These are phyloP conservation scores for Bacidia gigantensis DNA, from an alignment of 495 filamentous ascomycete genomes.

Conservation along the genomic window DNA sequence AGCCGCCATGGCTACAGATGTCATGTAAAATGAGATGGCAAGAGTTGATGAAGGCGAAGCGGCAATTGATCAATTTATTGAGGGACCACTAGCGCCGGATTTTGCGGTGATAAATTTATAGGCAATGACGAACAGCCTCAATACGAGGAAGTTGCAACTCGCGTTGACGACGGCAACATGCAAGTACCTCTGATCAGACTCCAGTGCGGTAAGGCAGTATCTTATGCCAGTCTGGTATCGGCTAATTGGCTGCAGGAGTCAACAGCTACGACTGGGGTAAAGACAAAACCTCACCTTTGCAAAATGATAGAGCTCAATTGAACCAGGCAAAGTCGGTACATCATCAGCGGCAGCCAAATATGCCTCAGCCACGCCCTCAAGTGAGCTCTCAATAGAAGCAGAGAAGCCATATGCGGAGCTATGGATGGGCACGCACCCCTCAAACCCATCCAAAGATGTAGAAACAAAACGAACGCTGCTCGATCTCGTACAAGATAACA, in stretches of 20 bases:
- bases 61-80: too few species aligned
- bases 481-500: conserved; percentile 80
- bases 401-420: conserved; percentile 82
- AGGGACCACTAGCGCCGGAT: too few species aligned
- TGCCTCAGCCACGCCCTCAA: conserved; percentile 59
- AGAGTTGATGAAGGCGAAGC: too few species aligned
- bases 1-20: conserved; percentile 23
- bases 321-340: conserved; percentile 55
- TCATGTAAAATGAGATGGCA: neutral
- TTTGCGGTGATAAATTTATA: too few species aligned
- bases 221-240: conserved; percentile 1
- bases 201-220: conserved; percentile 59
- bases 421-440: conserved; percentile 99
- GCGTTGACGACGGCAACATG: too few species aligned
- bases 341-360: conserved; percentile 62
- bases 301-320: conserved; percentile 12
- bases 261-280: conserved; percentile 98
- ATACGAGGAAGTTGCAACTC: too few species aligned
- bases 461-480: conserved; percentile 74
- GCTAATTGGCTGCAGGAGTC: conserved; percentile 41
- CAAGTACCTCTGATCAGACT: conserved; percentile 78
- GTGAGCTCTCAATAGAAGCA: conserved; percentile 59
- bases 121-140: too few species aligned
- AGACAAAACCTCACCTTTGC: conserved; percentile 3
- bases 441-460: conserved; percentile 81